These are phyloP conservation scores for Hypoxylon fragiforme DNA, from an alignment of 495 filamentous ascomycete genomes.

Conservation along the genomic window DNA sequence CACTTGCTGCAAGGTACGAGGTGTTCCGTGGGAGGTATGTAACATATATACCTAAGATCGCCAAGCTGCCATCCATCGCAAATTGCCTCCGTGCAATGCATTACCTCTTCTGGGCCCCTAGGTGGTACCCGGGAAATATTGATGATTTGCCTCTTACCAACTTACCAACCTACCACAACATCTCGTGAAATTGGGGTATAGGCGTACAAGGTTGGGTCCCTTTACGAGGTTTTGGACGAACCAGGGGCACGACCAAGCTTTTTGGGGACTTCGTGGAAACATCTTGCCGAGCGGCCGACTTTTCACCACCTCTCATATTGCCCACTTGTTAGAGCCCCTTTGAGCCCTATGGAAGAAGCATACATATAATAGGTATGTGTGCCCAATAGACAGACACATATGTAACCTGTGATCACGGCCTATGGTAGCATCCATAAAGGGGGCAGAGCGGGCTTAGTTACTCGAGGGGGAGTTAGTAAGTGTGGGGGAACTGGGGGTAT, in stretches of 20 bases:
- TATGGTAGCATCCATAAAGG: slow-evolving; percentile 9
- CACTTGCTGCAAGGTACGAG: slow-evolving; percentile 6
- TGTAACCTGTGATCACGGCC: slow-evolving; percentile 4
- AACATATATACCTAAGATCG: slow-evolving; percentile 22
- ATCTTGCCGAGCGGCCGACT: slow-evolving; percentile 34
- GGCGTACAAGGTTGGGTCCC: too few relatives aligned
- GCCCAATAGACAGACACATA: too few relatives aligned
- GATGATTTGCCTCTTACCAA: too few relatives aligned
- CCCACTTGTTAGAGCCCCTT: slow-evolving; percentile 1
- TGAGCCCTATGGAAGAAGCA: not conserved
- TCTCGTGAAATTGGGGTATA: slow-evolving; percentile 1
- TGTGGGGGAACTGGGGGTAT: slow-evolving; percentile 8
- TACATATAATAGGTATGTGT: too few relatives aligned
- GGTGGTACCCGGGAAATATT: slow-evolving; percentile 13
- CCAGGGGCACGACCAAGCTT: slow-evolving; percentile 3
- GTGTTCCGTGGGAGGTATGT: slow-evolving; percentile 1
- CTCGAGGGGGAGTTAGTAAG: not conserved
- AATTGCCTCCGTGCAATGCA: slow-evolving; percentile 7
- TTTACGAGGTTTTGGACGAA: not conserved
- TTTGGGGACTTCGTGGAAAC: slow-evolving; percentile 16
- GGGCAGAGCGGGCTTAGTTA: not conserved
- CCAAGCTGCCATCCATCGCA: slow-evolving; percentile 7
- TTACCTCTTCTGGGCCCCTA: not conserved
- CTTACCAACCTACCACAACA: slow-evolving; percentile 9
- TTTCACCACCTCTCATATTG: slow-evolving; percentile 30